Conservation (phyloP, 805 yeast species). For the Candida railenensis region DNA sequence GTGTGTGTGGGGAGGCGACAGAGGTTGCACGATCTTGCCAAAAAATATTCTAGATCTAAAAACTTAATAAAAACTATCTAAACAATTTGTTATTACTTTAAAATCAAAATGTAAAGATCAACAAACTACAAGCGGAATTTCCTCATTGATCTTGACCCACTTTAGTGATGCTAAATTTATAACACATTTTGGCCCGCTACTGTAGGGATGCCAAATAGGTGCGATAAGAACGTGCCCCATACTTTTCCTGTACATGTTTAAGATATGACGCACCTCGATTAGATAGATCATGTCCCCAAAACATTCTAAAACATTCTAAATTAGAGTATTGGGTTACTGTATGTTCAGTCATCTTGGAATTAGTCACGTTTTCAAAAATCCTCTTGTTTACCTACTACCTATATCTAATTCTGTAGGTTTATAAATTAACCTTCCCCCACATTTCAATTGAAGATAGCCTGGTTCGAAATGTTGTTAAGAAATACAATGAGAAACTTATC, state of each 20-base stretch:
- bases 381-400: background rate
- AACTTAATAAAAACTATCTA: too few relatives aligned
- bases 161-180: too few relatives aligned
- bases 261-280: background rate
- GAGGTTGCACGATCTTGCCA: too few relatives aligned
- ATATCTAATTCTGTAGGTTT: background rate
- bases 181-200: too few relatives aligned
- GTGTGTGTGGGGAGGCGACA: too few relatives aligned
- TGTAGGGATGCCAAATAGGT: too few relatives aligned
- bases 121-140: too few relatives aligned
- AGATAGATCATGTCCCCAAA: background rate
- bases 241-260: background rate
- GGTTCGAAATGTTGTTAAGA: conserved; percentile 1
- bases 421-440: background rate
- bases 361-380: background rate
- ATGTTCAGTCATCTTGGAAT: background rate
- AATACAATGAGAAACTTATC: conserved; percentile 1
- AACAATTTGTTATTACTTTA: too few relatives aligned
- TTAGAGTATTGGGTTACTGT: background rate
- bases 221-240: background rate
- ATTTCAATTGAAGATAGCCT: background rate
- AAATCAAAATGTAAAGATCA: too few relatives aligned
- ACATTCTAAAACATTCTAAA: background rate
- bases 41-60: too few relatives aligned
- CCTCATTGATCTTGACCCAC: too few relatives aligned